Percentiles rank a stretch among this genome's conserved stretches.
Conservation (phyloP, 495 filamentous ascomycete genomes). For the Sporormia fimetaria region DNA sequence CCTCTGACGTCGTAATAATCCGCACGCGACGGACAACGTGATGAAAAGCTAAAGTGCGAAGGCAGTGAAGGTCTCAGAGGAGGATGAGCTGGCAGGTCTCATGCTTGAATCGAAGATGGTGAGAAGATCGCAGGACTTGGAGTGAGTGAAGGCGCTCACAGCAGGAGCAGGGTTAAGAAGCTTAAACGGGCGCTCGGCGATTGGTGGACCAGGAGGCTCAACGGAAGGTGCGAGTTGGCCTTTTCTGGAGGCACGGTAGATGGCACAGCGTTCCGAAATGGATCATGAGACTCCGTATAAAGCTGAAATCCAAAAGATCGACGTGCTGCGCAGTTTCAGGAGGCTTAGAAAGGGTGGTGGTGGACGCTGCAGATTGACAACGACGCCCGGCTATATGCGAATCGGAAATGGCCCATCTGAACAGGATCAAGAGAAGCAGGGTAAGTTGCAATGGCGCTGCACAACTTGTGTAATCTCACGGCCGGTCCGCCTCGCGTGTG, state of each 20-base stretch:
- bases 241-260: slow-evolving; percentile 12
- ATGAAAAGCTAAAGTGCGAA: no score
- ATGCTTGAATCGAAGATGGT: no score
- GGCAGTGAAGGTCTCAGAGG: no score
- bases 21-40: no score
- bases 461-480: slow-evolving; percentile 5
- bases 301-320: neutral
- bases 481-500: neutral
- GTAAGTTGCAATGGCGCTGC: slow-evolving; percentile 1
- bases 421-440: slow-evolving; percentile 3
- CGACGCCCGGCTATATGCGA: slow-evolving; percentile 5
- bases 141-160: no score
- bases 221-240: slow-evolving; percentile 2
- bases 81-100: no score
- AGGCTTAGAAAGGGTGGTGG: slow-evolving; percentile 3
- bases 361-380: slow-evolving; percentile 5
- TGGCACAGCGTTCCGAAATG: neutral
- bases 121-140: no score
- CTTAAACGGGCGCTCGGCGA: no score
- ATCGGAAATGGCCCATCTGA: slow-evolving; percentile 2
- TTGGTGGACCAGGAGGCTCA: no score
- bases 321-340: slow-evolving; percentile 18
- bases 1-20: no score
- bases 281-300: neutral
- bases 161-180: no score